Evolutionary conservation across 2,329 filamentous ascomycete species (phyloP), one percentile per base, ranked within the genome.

Genomic region (Botryotinia narcissicola): DNA sequence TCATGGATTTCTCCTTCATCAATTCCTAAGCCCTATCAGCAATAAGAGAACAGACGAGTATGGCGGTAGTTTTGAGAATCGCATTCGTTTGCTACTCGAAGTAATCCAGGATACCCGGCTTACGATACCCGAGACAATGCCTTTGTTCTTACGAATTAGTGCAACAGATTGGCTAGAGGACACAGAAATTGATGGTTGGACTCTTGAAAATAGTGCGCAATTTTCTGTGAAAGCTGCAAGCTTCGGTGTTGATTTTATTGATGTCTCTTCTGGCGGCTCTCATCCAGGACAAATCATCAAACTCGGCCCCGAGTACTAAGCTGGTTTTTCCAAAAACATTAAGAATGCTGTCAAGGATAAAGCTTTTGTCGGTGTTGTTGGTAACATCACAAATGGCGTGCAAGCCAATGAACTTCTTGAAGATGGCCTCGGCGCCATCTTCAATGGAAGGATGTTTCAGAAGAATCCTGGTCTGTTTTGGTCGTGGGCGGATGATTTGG

Each of bases 1-100:
- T 0, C 93, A 96, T 78, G 93, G 93, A 0, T 96, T 95, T 80
- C 86, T 96, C 0, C 83, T 95, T 0, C 89, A 90, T 78, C 83
- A 84, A 2, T 96, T 95, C 84, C 74, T 94, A 6, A 6, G 90
- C 88, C 92, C 93, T 0, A 86, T 87, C 0, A 85, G 86, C n/a
- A 96, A 96, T 82, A 84, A 88, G 70, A 87, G 93, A n/a, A 92
- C 85, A 0, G 91, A 93, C 78, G 78, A 86, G 73, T 93, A 93
- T 78, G 91, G 91, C 32, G 91, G 91, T 2, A 87, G 84, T 63
- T 91, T 91, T 76, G 90, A 92, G 83, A 95, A 95, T 82, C 88
- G 93, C 60, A 87, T 85, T 0, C 87, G 93, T 0, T 82, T 96
- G 12, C 86, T 87, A 0, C 82, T 94, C 2, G 93, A 96, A 80